A percentile compares a stretch with the other conserved stretches of the same genome.
Conservation (phyloP, 176 grass and related monocot genomes). For the Eragrostis curvula region DNA sequence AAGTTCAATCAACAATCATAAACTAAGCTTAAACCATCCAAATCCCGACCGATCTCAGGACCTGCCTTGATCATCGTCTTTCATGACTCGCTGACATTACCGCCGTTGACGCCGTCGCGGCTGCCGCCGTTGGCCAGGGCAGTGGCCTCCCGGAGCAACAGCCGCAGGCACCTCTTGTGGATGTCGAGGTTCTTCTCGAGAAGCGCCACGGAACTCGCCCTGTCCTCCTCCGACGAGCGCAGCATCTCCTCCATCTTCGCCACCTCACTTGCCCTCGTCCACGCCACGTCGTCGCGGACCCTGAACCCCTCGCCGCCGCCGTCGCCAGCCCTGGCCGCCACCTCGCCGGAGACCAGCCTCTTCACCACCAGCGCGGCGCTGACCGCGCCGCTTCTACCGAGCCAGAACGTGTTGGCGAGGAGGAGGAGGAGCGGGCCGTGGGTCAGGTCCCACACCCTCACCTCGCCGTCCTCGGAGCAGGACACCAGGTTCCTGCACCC, state of each 20-base stretch:
- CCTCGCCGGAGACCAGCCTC: neutral
- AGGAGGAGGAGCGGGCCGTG: neutral
- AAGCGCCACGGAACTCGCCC: constrained; percentile 11
- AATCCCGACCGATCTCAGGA: too few relatives aligned
- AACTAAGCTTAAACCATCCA: neutral
- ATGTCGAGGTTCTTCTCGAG: neutral
- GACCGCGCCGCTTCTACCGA: neutral
- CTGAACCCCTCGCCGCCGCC: neutral
- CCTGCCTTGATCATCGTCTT: neutral
- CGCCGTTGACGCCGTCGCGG: neutral
- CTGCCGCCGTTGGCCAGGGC: neutral
- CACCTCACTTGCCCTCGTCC: neutral
- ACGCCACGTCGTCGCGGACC: neutral
- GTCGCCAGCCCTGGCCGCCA: neutral
- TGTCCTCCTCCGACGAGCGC: neutral
- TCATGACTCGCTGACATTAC: neutral
- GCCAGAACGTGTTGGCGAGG: neutral
- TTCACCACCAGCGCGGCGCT: neutral
- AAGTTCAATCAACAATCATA: neutral
- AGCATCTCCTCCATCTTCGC: neutral
- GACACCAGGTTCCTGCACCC: constrained; percentile 24
- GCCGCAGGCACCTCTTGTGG: constrained; percentile 26
- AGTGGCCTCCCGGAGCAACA: constrained; percentile 19
- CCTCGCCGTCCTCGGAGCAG: constrained; percentile 41
- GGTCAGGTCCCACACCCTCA: constrained; percentile 9